Base-by-base conservation (phyloP, 768 basidiomycete species). In the Termitomyces sp. region DNA sequence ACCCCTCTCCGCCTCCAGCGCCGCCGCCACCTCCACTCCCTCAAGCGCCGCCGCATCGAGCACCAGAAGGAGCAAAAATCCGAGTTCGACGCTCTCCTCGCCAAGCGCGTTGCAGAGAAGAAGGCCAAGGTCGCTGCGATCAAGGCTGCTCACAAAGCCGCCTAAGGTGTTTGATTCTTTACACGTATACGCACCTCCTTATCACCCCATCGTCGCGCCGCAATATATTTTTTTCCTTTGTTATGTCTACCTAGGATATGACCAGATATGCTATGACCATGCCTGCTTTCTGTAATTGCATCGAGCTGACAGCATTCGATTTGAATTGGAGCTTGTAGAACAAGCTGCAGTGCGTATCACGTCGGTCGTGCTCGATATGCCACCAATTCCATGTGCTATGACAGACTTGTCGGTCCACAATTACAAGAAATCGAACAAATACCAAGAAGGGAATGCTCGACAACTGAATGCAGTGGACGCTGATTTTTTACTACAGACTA, bases 1-100 rank as follows among this genome's bases (percentile, higher is more conserved):
- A 98, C 95, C 51, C 96, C 96, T 68, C 72, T 92, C 71, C 92
- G 95, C 71, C 91, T 98, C 72, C 96, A 99, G 79, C 92, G 95
- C 77, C 91, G 94, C 77, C 92, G 96, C 68, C 94, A 92, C 82
- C 86, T 96, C 72, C 86, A 79, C 67, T 85, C 94, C 50, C 85
- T 98, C 80, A 90, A 94, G 79, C 87, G 89, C 73, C 86, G 93
- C 77, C 86, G 87, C 76, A 81, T 93, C 72, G 92, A 94, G 72
- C 84, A 81, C 74, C 95, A 96, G 83, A 94, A 94, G 82, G 96
- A 94, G 78, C 92, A 95, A 80, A 93, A 96, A 80, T 71, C 84
- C 60, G 96, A 98, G 81, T 98, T 89, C 85, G 92, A 96, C 40
- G 79, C 81, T 62, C 80, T 96, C 73, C 74, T 97, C 60, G 80